Base-by-base conservation (phyloP, 805 yeast species). In the Schizosaccharomyces cryophilus region DNA sequence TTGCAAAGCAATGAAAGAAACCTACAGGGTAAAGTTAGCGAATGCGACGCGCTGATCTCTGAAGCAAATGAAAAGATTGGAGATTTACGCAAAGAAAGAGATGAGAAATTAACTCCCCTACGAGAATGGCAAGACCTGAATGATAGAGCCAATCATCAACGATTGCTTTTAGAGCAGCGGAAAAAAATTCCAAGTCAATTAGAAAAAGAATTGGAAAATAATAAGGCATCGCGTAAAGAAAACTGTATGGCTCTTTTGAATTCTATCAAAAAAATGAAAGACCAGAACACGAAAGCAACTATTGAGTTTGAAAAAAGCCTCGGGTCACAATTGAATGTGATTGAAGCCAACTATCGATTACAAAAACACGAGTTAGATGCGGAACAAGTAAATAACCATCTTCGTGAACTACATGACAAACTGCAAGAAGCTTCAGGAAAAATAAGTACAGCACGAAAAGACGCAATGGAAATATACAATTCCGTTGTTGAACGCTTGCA, bases 151-250 rank as follows among this genome's bases (percentile, higher is more conserved):
- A 29, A 51, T 4, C 56, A 51, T 29, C 56, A 51, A 21, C 30
- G 35, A 1, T 6, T 51, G 30, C 29, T 51, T 24, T 29, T 51
- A 21, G 31, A 29, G 15, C 56, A 51, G 15, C 21, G 56, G 15
- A 17, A 29, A 29, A 21, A 51, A 29, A 29, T 13, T 6, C 56
- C 56, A 11, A 7, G 19, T 17, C 30, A 51, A 26, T 51, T 11
- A 24, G 35, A 21, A 51, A 29, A 3, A 24, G 56, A 51, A 11
- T 19, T 51, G 21, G 56, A 51, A 29, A 51, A 6, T 17, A 21
- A 21, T 21, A 29, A 51, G 26, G 35, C 7, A 19, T 24, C 17
- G 7, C 30, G 56, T 11, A 63, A 64, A 38, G 63, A 66, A 17
- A 64, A 64, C 54, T 56, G 26, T 19, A 35, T 15, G 21, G 60